Conservation (phyloP, 2,329 filamentous ascomycete species). For the Fragosphaeria purpurea region DNA sequence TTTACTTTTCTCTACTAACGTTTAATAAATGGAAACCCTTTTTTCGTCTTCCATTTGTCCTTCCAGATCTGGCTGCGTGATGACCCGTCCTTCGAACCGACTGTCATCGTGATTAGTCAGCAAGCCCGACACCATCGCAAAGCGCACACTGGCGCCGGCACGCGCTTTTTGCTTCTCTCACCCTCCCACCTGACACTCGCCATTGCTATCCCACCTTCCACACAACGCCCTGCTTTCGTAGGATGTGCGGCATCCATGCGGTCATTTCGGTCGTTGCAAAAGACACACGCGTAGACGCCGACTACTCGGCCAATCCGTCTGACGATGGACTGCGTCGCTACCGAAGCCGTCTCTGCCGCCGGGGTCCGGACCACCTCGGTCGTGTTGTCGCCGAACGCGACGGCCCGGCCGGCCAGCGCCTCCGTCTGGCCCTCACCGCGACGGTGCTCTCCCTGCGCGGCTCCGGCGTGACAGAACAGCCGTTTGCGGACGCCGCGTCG, state of each 20-base stretch:
- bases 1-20: too few relatives aligned
- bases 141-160: too few relatives aligned
- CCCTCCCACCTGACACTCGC: too few relatives aligned
- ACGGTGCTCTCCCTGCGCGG: slow-evolving; percentile 90
- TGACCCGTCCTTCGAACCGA: too few relatives aligned
- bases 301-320: slow-evolving; percentile 15
- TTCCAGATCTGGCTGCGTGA: too few relatives aligned
- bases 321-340: slow-evolving; percentile 27
- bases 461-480: slow-evolving; percentile 59
- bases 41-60: too few relatives aligned
- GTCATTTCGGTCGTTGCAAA: slow-evolving; percentile 29
- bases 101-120: too few relatives aligned
- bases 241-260: slow-evolving; percentile 54
- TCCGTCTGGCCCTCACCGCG: slow-evolving; percentile 58
- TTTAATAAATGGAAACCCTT: too few relatives aligned
- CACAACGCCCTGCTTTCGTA: background rate
- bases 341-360: slow-evolving; percentile 34
- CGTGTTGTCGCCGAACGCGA: slow-evolving; percentile 21
- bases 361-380: slow-evolving; percentile 51
- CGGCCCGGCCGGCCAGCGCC: slow-evolving; percentile 13
- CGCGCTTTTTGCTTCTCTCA: too few relatives aligned
- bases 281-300: slow-evolving; percentile 4
- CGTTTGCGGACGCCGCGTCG: slow-evolving; percentile 47
- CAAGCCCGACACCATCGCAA: too few relatives aligned
- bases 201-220: background rate